These are phyloP conservation scores for Penicillium pancosmium DNA, from an alignment of 495 filamentous ascomycete genomes.

Conservation along the genomic window DNA sequence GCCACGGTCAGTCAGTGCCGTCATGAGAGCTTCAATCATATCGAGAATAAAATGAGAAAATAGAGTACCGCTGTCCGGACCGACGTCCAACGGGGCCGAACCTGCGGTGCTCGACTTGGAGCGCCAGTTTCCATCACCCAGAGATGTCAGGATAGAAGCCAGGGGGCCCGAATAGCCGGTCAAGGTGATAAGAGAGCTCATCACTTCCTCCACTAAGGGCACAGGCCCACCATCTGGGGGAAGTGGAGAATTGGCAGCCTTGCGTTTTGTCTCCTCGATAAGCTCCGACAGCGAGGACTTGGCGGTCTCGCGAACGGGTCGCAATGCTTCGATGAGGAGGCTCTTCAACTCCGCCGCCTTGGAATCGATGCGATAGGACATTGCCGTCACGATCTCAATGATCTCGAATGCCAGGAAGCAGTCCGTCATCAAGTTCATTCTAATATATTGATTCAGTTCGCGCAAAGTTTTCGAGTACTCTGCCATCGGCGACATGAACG, in stretches of 20 bases:
- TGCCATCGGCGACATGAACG: conserved; percentile 71
- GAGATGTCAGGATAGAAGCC: conserved; percentile 83
- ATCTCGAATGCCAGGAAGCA: conserved; percentile 97
- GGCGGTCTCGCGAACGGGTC: conserved; percentile 88
- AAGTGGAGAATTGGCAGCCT: conserved; percentile 61
- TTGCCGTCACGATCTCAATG: conserved; percentile 82
- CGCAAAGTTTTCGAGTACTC: conserved; percentile 85
- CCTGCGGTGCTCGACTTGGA: conserved; percentile 60
- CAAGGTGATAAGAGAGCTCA: conserved; percentile 85
- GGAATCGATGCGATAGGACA: conserved; percentile 77
- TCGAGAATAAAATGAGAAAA: conserved; percentile 85
- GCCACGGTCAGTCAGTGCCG: conserved; percentile 74
- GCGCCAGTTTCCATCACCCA: conserved; percentile 91
- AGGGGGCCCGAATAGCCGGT: conserved; percentile 85
- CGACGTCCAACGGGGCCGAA: conserved; percentile 78
- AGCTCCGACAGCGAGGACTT: conserved; percentile 83
- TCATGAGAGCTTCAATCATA: conserved; percentile 79
- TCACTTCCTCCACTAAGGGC: conserved; percentile 77
- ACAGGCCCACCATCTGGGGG: conserved; percentile 79
- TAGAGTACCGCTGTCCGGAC: conserved; percentile 87
- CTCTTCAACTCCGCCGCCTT: conserved; percentile 85
- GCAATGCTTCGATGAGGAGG: conserved; percentile 78
- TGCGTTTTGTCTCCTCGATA: conserved; percentile 81
- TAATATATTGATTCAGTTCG: conserved; percentile 89
- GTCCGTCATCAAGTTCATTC: conserved; percentile 82